Conservation (phyloP, 176 grass and related monocot genomes). For the Oryza rufipogon region DNA sequence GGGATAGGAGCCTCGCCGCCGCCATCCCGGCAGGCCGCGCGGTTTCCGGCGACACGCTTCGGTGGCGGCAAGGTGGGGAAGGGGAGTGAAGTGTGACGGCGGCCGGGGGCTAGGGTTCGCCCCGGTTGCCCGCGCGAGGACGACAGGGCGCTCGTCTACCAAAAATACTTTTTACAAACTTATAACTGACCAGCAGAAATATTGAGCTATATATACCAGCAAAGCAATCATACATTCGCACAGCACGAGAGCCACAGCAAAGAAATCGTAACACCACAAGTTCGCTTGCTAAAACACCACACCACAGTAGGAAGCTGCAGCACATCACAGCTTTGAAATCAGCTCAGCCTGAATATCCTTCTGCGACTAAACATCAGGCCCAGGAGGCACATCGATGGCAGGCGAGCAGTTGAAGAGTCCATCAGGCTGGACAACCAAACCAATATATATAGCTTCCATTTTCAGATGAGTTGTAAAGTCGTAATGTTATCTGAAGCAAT, state of each 20-base stretch:
- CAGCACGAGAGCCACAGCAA: too few relatives aligned
- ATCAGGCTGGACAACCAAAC: conserved; percentile 55
- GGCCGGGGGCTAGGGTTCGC: too few relatives aligned
- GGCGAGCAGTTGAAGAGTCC: conserved; percentile 86
- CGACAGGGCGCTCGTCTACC: too few relatives aligned
- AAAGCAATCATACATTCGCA: background rate
- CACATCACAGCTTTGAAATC: conserved; percentile 65
- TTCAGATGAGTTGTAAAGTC: background rate
- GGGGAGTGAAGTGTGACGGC: too few relatives aligned
- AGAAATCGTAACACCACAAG: too few relatives aligned
- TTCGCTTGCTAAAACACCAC: background rate
- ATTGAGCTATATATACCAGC: background rate
- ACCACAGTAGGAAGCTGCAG: background rate
- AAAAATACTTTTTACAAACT: background rate
- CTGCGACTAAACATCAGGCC: conserved; percentile 38
- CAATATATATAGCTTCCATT: background rate
- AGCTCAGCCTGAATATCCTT: conserved; percentile 62
- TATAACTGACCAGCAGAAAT: background rate
- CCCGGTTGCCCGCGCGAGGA: too few relatives aligned
- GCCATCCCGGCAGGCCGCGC: too few relatives aligned
- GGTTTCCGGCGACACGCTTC: too few relatives aligned
- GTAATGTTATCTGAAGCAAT: conserved; percentile 10
- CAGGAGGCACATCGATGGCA: conserved; percentile 70
- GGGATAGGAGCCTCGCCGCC: too few relatives aligned
- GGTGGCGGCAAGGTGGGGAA: too few relatives aligned